These are phyloP conservation scores for Evernia prunastri DNA, from an alignment of 495 filamentous ascomycete genomes.

Conservation along the genomic window DNA sequence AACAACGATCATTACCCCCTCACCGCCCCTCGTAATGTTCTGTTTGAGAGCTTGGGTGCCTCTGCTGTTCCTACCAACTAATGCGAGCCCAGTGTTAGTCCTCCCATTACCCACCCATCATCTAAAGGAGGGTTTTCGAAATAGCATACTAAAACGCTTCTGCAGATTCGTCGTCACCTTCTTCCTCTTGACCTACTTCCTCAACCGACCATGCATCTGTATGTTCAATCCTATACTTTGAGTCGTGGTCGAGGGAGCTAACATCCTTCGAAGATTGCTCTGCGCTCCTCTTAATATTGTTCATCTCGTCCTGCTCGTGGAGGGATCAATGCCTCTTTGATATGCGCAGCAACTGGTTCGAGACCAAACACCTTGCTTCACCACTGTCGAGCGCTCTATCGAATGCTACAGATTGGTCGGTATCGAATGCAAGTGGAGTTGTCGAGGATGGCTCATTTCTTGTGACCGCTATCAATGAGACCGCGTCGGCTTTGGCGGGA, in stretches of 20 bases:
- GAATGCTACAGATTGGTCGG: conserved; percentile 19
- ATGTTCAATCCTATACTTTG: background rate
- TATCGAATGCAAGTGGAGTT: conserved; percentile 31
- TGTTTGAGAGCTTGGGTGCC: conserved; percentile 74
- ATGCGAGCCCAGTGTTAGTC: conserved; percentile 47
- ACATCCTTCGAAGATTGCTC: conserved; percentile 64
- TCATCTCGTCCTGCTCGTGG: conserved; percentile 86
- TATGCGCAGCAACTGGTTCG: conserved; percentile 75
- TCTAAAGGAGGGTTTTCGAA: background rate
- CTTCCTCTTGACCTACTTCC: conserved; percentile 81
- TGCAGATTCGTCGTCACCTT: conserved; percentile 85
- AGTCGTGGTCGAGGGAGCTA: background rate
- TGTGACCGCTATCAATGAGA: conserved; percentile 56
- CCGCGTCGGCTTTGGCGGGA: conserved; percentile 57
- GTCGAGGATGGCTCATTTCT: conserved; percentile 47
- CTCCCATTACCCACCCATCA: conserved; percentile 39
- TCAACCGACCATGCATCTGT: conserved; percentile 69
- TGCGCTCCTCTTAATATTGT: conserved; percentile 78
- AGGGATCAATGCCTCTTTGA: conserved; percentile 85
- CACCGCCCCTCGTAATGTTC: conserved; percentile 52
- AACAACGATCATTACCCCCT: background rate
- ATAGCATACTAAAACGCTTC: conserved; percentile 54
- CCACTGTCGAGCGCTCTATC: conserved; percentile 27
- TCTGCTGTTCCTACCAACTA: conserved; percentile 64
- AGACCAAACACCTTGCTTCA: conserved; percentile 49